Base-by-base conservation (phyloP, 371 early-diverging fungal species). In the Mortierella sp. region DNA sequence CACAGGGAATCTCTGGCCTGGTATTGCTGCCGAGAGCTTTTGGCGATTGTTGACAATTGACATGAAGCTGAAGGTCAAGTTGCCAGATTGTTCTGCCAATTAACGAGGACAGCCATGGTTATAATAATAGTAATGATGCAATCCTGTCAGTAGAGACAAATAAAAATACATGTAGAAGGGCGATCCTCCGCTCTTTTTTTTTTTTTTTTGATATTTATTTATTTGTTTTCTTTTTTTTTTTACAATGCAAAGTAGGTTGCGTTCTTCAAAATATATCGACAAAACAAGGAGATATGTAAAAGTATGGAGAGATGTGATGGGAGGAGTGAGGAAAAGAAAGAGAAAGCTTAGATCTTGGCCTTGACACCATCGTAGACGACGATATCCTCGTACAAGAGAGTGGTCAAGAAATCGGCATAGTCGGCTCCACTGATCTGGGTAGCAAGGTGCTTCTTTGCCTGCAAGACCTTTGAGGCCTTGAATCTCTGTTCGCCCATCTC, bases 371-470 rank as follows among this genome's bases (percentile, higher is more conserved):
- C 81, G 47, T 77, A 69, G 36, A 80, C 83, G 71, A 88, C 84
- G 67, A 94, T 92, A 60, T 93, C 92, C 79, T 94, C 92, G 83
- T 96, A 96, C 76, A 93, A 88, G 71, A 94, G 84, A 0, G 93
- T 91, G 48, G 98, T 97, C 78, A 98, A 86, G 88, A 98, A 98
- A 72, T 97, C 98, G 58, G 94, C 92, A 84, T 96, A 97, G 64
- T 89, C 93, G 69, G 91, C 83, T 52, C 96, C 96, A 38, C 92
- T 92, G 83, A 96, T 87, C 70, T 96, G 96, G 55, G 90, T 85
- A 36, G 89, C 89, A 63, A 98, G 88, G 76, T 88, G 89, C 83
- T 90, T 86, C 88, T 92, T 92, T 69, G 98, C 98, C 68, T 86
- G 84, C 53, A 88, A 87, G 64, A 94, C 93, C 81, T 96, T 96